A percentile compares a stretch with the other conserved stretches of the same genome.
phyloP scores from a whole-genome alignment of 371 early-diverging fungal species.

The Rhizopus delemar region DNA sequence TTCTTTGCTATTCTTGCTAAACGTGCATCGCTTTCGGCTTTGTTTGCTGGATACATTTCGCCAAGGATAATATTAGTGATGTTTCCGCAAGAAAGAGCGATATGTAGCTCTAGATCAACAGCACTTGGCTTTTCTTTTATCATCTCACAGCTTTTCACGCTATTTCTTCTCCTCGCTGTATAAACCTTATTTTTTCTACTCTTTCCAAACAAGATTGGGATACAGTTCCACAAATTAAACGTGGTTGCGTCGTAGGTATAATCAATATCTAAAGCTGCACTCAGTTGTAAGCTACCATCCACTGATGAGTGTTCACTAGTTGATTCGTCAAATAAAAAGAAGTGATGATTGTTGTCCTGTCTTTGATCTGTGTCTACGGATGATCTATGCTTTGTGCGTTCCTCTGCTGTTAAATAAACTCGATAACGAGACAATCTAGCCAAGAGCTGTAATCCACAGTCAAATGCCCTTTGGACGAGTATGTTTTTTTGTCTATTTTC shows the following conservation, averaged over 20 bases:
- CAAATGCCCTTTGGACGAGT: slow-evolving; percentile 52
- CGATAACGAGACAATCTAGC: slow-evolving; percentile 58
- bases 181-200: slow-evolving; percentile 25
- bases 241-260: slow-evolving; percentile 23
- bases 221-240: slow-evolving; percentile 38
- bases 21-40: slow-evolving; percentile 12
- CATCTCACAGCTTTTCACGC: slow-evolving; percentile 17
- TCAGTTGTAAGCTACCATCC: slow-evolving; percentile 15
- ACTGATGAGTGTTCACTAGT: slow-evolving; percentile 22
- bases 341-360: slow-evolving; percentile 17
- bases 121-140: slow-evolving; percentile 16
- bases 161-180: slow-evolving; percentile 16
- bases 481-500: slow-evolving; percentile 38
- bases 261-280: slow-evolving; percentile 8
- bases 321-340: slow-evolving; percentile 33
- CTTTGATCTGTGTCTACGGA: slow-evolving; percentile 24
- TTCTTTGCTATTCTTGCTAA: neutral
- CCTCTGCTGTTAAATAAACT: slow-evolving; percentile 61
- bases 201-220: slow-evolving; percentile 31
- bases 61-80: slow-evolving; percentile 62
- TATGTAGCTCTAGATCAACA: slow-evolving; percentile 59
- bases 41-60: slow-evolving; percentile 22
- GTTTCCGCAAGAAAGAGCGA: slow-evolving; percentile 59
- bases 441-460: slow-evolving; percentile 58
- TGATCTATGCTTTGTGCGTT: slow-evolving; percentile 51